Conservation (phyloP, 768 basidiomycete genomes). For the Boletus pseudo-olivaceus region DNA sequence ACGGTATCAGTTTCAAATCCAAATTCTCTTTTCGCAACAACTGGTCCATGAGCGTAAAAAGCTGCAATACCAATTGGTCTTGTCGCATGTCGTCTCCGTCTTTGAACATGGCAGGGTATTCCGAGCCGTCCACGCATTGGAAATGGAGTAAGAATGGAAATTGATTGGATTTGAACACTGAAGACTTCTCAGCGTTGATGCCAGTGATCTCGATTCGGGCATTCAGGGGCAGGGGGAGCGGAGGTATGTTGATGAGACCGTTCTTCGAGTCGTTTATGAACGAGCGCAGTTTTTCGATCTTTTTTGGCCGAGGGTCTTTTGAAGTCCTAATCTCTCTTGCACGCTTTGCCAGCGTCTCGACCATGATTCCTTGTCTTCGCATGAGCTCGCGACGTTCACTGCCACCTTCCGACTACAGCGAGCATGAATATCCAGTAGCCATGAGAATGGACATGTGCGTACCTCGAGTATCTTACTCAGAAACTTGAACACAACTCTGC, state of each 20-base stretch:
- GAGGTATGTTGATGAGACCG: constrained; percentile 70
- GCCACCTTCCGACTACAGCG: constrained; percentile 64
- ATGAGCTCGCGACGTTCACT: constrained; percentile 82
- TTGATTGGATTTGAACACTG: constrained; percentile 96
- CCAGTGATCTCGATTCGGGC: constrained; percentile 83
- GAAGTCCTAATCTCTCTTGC: constrained; percentile 85
- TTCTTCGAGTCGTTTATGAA: constrained; percentile 84
- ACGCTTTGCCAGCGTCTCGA: constrained; percentile 79
- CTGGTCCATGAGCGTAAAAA: constrained; percentile 98
- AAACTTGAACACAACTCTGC: constrained; percentile 84
- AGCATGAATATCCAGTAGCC: not conserved
- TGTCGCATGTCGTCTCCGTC: constrained; percentile 99
- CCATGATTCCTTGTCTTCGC: constrained; percentile 85
- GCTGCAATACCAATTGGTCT: constrained; percentile 95
- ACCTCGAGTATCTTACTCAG: constrained; percentile 88
- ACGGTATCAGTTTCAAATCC: constrained; percentile 87
- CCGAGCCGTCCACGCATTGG: constrained; percentile 76
- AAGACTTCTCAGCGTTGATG: constrained; percentile 87
- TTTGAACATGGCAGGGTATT: constrained; percentile 97
- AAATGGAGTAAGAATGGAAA: constrained; percentile 90
- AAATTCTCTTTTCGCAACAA: constrained; percentile 91
- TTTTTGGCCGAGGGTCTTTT: constrained; percentile 93
- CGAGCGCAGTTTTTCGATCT: constrained; percentile 92
- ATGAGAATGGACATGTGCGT: constrained; percentile 9
- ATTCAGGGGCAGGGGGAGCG: constrained; percentile 87